Percentiles rank a stretch among this genome's conserved stretches.
phyloP scores from a whole-genome alignment of 1,139 yeast genomes.

The Hyphopichia khmerensis region DNA sequence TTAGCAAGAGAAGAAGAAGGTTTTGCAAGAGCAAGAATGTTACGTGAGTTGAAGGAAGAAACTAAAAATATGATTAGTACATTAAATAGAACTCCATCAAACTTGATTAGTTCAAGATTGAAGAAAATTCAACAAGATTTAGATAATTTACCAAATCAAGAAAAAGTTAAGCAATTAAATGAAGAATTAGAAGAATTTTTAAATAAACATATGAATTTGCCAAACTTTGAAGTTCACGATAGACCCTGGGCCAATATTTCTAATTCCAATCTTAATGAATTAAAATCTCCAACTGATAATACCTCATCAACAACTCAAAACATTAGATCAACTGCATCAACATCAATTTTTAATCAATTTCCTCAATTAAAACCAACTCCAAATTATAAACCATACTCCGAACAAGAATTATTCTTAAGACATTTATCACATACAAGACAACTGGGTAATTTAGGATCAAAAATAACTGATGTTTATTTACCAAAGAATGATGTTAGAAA shows the following conservation, averaged over 20 bases:
- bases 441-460: constrained; percentile 61
- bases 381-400: constrained; percentile 54
- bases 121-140: constrained; percentile 31
- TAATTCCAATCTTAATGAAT: neutral
- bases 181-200: constrained; percentile 44
- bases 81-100: constrained; percentile 38
- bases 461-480: constrained; percentile 58
- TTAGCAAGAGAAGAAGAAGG: constrained; percentile 46
- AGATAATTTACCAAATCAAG: constrained; percentile 22
- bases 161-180: constrained; percentile 41
- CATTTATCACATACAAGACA: constrained; percentile 54
- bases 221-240: constrained; percentile 25
- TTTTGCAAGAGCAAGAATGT: constrained; percentile 32
- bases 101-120: constrained; percentile 30
- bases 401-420: constrained; percentile 75
- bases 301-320: constrained; percentile 5
- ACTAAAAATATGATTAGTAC: constrained; percentile 27
- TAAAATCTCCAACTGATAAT: neutral
- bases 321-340: constrained; percentile 31
- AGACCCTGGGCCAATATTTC: constrained; percentile 35
- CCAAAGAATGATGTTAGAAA: constrained; percentile 66
- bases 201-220: constrained; percentile 33
- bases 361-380: constrained; percentile 46
- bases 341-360: constrained; percentile 28
- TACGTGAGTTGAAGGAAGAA: constrained; percentile 34